phyloP scores from a whole-genome alignment of 2,329 filamentous ascomycete genomes.

The Pseudogymnoascus sp. region DNA sequence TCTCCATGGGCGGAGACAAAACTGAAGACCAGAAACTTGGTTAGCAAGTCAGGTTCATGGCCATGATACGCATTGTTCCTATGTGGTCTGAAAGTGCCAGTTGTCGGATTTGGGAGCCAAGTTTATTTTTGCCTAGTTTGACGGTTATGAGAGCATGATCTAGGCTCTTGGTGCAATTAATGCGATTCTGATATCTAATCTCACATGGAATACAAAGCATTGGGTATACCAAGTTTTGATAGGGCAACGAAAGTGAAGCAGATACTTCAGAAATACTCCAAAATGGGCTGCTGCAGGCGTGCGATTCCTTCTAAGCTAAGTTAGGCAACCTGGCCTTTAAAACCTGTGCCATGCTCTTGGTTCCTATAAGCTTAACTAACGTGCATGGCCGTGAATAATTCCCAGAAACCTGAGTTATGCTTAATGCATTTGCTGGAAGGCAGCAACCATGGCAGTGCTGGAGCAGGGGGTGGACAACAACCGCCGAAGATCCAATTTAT shows the following conservation, averaged over 20 bases:
- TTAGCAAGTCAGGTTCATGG: not conserved
- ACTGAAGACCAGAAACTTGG: not conserved
- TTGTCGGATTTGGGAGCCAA: not conserved
- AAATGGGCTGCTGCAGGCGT: not conserved
- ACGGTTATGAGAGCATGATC: not conserved
- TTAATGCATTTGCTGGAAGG: slow-evolving; percentile 1
- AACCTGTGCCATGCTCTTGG: not conserved
- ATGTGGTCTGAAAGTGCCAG: not conserved
- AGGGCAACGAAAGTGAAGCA: not conserved
- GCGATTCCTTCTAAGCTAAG: not conserved
- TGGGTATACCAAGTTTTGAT: not conserved
- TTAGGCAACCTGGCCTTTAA: not conserved
- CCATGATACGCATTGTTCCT: not conserved
- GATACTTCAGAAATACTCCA: not conserved
- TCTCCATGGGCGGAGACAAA: not conserved
- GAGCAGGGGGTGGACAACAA: not conserved
- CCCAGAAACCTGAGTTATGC: not conserved
- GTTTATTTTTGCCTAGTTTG: not conserved
- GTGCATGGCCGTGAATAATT: not conserved
- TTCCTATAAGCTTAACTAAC: not conserved
- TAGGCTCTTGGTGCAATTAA: not conserved
- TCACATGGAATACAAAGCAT: not conserved
- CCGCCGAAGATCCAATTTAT: not conserved
- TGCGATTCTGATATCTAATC: not conserved
- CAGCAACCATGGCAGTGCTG: not conserved